Conservation (phyloP, 192 early-diverging fungal genomes). For the Kappamyces sp. region DNA sequence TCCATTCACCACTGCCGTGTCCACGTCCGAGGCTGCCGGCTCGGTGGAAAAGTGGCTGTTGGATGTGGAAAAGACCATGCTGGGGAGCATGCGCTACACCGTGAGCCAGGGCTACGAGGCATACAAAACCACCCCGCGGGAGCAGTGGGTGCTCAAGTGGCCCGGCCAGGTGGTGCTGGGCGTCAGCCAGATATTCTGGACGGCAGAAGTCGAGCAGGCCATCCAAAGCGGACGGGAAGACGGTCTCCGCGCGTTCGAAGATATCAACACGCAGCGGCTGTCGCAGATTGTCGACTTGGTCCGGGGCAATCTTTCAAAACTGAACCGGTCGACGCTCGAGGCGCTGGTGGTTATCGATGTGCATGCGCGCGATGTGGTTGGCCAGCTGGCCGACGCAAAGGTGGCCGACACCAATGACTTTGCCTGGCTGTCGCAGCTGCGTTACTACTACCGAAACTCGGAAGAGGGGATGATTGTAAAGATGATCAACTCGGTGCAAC, state of each 20-base stretch:
- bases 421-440: constrained; percentile 49
- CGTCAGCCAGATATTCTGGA: constrained; percentile 56
- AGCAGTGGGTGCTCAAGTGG: constrained; percentile 57
- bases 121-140: constrained; percentile 41
- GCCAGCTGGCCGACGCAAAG: constrained; percentile 39
- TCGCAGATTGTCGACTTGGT: constrained; percentile 51
- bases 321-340: constrained; percentile 44
- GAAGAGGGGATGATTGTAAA: constrained; percentile 49
- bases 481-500: constrained; percentile 60
- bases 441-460: constrained; percentile 54
- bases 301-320: constrained; percentile 43
- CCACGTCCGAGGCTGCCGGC: constrained; percentile 46
- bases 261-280: constrained; percentile 42
- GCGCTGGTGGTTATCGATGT: constrained; percentile 60
- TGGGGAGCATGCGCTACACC: constrained; percentile 41
- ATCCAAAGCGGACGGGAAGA: constrained; percentile 38
- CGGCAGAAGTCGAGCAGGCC: constrained; percentile 50
- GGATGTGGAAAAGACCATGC: constrained; percentile 51
- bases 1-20: constrained; percentile 37
- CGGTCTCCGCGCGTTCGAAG: constrained; percentile 43
- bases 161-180: constrained; percentile 56
- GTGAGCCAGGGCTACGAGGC: constrained; percentile 29
- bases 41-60: constrained; percentile 54
- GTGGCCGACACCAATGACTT: constrained; percentile 41
- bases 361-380: constrained; percentile 52